These are phyloP conservation scores for Diaporthe humulicola DNA, from an alignment of 2,329 filamentous ascomycete species.

Conservation along the genomic window DNA sequence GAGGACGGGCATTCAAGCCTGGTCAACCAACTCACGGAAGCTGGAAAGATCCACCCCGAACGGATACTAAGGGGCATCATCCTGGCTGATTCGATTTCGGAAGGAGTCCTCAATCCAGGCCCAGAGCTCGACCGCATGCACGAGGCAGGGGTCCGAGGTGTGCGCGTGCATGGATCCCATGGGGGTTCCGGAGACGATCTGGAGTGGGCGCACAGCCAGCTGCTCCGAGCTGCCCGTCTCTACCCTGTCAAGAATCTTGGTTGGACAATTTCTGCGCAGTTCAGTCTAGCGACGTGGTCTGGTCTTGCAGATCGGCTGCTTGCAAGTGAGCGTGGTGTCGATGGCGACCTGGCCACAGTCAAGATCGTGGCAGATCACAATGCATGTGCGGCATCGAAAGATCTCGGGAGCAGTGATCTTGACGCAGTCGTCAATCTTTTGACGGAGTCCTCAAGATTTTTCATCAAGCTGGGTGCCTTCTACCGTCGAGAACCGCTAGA, in stretches of 20 bases:
- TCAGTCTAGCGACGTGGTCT: background rate
- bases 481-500: slow-evolving; percentile 7
- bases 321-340: background rate
- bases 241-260: background rate
- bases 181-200: background rate
- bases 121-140: slow-evolving; percentile 9
- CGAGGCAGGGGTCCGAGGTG: background rate
- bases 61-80: background rate
- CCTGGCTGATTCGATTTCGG: background rate
- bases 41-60: background rate
- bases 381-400: background rate
- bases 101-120: too few relatives aligned
- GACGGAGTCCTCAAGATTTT: background rate
- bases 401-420: background rate
- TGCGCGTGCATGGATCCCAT: background rate
- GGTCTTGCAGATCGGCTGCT: slow-evolving; percentile 1
- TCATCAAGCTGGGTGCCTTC: slow-evolving; percentile 1
- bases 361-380: slow-evolving; percentile 11
- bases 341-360: background rate
- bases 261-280: background rate
- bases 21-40: background rate
- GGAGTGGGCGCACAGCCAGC: slow-evolving; percentile 4
- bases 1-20: slow-evolving; percentile 10
- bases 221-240: background rate
- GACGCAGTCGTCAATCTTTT: background rate